These are phyloP conservation scores for Coemansia sp. DNA, from an alignment of 192 early-diverging fungal genomes.

Conservation along the genomic window DNA sequence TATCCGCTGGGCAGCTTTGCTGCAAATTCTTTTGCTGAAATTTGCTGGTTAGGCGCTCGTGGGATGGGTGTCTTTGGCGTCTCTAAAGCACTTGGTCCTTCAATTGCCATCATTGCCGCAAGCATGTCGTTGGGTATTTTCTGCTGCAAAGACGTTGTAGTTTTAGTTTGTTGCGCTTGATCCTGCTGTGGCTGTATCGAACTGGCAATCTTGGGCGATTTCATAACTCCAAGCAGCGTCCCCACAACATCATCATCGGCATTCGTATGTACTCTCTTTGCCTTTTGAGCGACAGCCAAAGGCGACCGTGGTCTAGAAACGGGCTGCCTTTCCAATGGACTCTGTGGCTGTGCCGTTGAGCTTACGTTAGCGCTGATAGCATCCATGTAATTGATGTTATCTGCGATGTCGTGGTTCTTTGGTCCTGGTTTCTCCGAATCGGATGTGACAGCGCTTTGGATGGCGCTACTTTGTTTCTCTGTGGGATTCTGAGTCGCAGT, in stretches of 20 bases:
- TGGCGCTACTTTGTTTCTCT: not conserved
- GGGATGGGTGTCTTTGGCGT: not conserved
- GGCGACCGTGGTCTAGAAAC: not conserved
- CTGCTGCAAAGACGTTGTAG: not conserved
- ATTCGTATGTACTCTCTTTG: not conserved
- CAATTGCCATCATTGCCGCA: constrained; percentile 46
- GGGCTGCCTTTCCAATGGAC: not conserved
- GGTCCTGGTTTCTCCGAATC: not conserved
- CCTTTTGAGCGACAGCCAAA: not conserved
- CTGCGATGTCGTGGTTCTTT: not conserved
- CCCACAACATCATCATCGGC: constrained; percentile 34
- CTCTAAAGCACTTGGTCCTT: constrained; percentile 15
- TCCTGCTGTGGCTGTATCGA: constrained; percentile 2
- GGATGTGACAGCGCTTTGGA: not conserved
- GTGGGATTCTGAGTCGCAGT: not conserved
- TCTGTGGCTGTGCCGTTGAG: not conserved
- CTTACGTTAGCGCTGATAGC: not conserved
- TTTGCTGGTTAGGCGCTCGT: not conserved
- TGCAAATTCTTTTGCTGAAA: constrained; percentile 16
- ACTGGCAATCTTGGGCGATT: constrained; percentile 18
- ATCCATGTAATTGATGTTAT: not conserved
- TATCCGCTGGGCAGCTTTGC: constrained; percentile 25
- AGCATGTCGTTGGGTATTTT: constrained; percentile 40
- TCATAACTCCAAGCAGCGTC: constrained; percentile 43
- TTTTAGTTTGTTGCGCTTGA: constrained; percentile 10